phyloP scores from a whole-genome alignment of 495 filamentous ascomycete genomes.

The Evernia prunastri region DNA sequence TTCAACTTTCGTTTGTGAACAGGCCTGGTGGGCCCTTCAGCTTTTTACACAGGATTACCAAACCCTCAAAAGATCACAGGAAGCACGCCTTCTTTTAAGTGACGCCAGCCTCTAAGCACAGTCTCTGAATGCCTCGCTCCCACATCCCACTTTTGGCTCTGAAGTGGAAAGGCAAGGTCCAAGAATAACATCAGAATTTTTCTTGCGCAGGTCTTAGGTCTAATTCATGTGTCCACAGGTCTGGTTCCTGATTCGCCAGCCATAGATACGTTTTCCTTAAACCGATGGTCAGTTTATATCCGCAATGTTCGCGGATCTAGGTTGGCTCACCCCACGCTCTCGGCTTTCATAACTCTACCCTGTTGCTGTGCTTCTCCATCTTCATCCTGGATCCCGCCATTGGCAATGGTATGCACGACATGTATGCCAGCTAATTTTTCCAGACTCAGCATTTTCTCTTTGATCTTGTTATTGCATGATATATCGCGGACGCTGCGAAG shows the following conservation, averaged over 20 bases:
- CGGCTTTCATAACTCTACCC: constrained; percentile 42
- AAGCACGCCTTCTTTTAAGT: neutral
- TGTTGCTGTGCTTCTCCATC: constrained; percentile 36
- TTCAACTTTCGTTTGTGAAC: neutral
- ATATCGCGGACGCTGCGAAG: neutral
- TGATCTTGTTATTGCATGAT: neutral
- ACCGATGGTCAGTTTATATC: constrained; percentile 41
- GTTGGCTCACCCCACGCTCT: constrained; percentile 31
- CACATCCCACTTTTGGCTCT: neutral
- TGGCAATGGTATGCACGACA: constrained; percentile 40
- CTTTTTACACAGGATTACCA: neutral
- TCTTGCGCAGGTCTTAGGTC: constrained; percentile 43
- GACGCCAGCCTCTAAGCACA: neutral
- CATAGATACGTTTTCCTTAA: constrained; percentile 40
- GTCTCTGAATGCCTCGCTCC: neutral
- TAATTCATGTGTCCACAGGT: constrained; percentile 40
- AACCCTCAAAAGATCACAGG: neutral
- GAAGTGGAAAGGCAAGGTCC: too few relatives aligned
- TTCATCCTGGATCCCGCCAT: constrained; percentile 37
- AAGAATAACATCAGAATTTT: constrained; percentile 33
- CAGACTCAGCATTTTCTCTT: neutral
- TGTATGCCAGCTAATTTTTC: constrained; percentile 34
- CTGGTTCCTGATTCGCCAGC: constrained; percentile 36
- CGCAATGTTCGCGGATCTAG: constrained; percentile 17
- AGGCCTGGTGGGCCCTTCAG: neutral